phyloP scores from a whole-genome alignment of 257 asterid species.

The Solanum chiquidenum region DNA sequence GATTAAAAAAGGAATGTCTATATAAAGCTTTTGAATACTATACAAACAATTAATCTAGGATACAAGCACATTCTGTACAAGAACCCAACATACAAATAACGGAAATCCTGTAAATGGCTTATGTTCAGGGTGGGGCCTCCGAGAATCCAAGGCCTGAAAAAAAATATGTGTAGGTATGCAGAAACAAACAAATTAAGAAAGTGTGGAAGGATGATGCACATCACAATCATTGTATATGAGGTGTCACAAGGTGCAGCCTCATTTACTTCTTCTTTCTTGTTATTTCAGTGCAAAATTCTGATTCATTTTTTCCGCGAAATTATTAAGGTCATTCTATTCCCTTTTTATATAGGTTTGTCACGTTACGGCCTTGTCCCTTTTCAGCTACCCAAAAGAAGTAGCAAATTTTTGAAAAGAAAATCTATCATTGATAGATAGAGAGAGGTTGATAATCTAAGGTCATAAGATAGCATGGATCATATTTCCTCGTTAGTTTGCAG shows the following conservation, averaged over 20 bases:
- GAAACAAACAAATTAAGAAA: not conserved
- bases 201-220: not conserved
- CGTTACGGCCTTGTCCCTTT: not conserved
- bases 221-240: not conserved
- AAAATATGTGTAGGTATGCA: not conserved
- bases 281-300: not conserved
- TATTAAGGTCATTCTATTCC: not conserved
- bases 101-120: not conserved
- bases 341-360: not conserved
- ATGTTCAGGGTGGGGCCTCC: not conserved
- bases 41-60: not conserved
- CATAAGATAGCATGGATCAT: not conserved
- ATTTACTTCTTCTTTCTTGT: not conserved
- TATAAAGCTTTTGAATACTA: not conserved
- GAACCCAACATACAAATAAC: not conserved
- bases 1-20: not conserved
- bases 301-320: not conserved
- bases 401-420: not conserved
- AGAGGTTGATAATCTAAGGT: not conserved
- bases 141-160: not conserved
- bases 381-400: not conserved
- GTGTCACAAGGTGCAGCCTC: not conserved
- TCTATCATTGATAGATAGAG: not conserved
- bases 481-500: not conserved
- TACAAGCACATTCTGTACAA: not conserved